These are phyloP conservation scores for Heliamphora pulchella DNA, from an alignment of 179 eudicot genomes.

Conservation along the genomic window DNA sequence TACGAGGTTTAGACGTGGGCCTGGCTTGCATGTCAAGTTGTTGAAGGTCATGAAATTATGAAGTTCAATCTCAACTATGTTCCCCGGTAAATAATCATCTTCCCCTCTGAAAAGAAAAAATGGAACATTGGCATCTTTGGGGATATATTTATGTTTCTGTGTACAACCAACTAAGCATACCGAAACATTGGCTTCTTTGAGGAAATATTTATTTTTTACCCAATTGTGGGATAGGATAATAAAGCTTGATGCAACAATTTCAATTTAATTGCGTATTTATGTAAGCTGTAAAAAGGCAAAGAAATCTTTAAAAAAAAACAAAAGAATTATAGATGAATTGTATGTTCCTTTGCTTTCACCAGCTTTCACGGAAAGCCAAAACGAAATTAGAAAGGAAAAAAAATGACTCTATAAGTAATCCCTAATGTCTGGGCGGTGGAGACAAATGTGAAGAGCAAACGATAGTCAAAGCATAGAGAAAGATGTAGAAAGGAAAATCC, in stretches of 20 bases:
- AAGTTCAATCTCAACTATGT: slow-evolving; percentile 78
- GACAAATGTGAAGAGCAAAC: neutral
- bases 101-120: slow-evolving; percentile 48
- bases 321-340: neutral
- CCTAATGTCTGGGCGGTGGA: too few relatives aligned
- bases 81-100: slow-evolving; percentile 86
- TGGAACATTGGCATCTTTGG: neutral
- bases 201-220: neutral
- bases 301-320: neutral
- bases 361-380: neutral
- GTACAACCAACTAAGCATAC: neutral
- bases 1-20: slow-evolving; percentile 77
- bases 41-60: slow-evolving; percentile 84
- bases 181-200: neutral
- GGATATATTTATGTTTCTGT: too few relatives aligned
- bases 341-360: neutral
- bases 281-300: neutral
- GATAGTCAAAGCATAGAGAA: neutral
- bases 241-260: neutral
- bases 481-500: neutral
- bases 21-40: slow-evolving; percentile 67
- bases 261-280: neutral
- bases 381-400: too few relatives aligned
- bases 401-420: too few relatives aligned
- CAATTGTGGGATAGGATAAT: neutral